A percentile compares a stretch with the other conserved stretches of the same genome.
Conservation (phyloP, 305 asterid species). For the Coffea humblotiana region DNA sequence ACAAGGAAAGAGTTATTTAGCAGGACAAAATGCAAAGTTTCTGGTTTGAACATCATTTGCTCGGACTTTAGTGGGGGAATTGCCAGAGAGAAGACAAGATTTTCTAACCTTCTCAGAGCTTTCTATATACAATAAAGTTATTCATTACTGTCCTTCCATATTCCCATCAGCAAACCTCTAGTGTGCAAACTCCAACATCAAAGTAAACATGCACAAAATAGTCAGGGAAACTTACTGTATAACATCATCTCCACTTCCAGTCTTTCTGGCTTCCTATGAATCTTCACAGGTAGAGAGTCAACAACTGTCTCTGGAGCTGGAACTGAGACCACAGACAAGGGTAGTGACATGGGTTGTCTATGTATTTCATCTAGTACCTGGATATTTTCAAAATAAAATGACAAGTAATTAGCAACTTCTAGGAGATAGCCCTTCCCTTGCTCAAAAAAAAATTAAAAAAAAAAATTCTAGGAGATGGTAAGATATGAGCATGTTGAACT, state of each 20-base stretch:
- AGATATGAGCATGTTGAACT: neutral
- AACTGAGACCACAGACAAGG: slow-evolving; percentile 68
- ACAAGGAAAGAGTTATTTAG: neutral
- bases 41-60: neutral
- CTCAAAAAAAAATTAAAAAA: too few relatives aligned
- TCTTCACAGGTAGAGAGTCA: slow-evolving; percentile 79
- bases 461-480: neutral
- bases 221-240: slow-evolving; percentile 58
- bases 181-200: slow-evolving; percentile 2
- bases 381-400: neutral
- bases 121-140: neutral
- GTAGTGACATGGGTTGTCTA: slow-evolving; percentile 72
- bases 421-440: too few relatives aligned
- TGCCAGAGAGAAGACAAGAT: neutral
- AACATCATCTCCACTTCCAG: slow-evolving; percentile 42
- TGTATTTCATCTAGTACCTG: slow-evolving; percentile 96
- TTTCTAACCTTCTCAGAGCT: neutral
- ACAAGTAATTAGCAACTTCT: neutral
- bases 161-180: neutral
- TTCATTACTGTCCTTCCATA: neutral
- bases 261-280: slow-evolving; percentile 46
- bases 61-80: neutral
- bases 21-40: neutral
- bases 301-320: slow-evolving; percentile 93
- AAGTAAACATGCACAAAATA: slow-evolving; percentile 13